Percentiles rank a stretch among this genome's conserved stretches.
These are phyloP conservation scores for Magnolia sinica DNA, from an alignment of 164 flowering plant genomes.

Conservation along the genomic window DNA sequence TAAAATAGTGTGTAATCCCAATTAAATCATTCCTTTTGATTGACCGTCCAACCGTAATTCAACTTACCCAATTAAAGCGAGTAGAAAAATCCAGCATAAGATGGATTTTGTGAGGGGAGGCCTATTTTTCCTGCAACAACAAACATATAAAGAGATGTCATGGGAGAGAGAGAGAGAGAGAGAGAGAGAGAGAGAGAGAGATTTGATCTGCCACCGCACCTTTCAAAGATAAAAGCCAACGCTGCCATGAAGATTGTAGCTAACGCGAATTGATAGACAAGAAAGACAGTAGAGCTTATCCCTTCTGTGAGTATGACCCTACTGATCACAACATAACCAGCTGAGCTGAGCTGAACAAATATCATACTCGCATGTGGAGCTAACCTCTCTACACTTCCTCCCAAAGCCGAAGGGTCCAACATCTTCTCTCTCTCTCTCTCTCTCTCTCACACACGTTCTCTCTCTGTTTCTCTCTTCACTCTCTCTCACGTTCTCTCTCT, in stretches of 20 bases:
- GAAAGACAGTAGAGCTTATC: slow-evolving; percentile 19
- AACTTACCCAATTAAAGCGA: slow-evolving; percentile 7
- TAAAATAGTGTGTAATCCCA: no score
- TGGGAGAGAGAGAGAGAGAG: no score
- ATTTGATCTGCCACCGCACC: slow-evolving; percentile 1
- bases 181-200: no score
- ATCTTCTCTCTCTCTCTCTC: neutral
- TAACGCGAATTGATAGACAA: slow-evolving; percentile 20
- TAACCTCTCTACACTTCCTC: neutral
- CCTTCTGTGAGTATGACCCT: slow-evolving; percentile 18
- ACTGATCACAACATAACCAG: slow-evolving; percentile 18
- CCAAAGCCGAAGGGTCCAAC: neutral
- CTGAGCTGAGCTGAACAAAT: slow-evolving; percentile 15
- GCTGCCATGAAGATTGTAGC: slow-evolving; percentile 18
- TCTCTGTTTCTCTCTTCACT: no score
- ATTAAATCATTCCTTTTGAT: no score
- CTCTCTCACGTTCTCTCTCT: no score
- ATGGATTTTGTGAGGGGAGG: slow-evolving; percentile 3
- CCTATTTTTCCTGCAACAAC: slow-evolving; percentile 3
- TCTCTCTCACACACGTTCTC: no score
- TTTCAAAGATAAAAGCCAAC: slow-evolving; percentile 20
- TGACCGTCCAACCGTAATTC: no score
- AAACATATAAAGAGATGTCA: neutral
- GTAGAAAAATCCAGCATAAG: slow-evolving; percentile 3
- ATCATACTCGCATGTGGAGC: slow-evolving; percentile 17